phyloP scores from a whole-genome alignment of 2,329 filamentous ascomycete species.

The Colletotrichum limetticola region DNA sequence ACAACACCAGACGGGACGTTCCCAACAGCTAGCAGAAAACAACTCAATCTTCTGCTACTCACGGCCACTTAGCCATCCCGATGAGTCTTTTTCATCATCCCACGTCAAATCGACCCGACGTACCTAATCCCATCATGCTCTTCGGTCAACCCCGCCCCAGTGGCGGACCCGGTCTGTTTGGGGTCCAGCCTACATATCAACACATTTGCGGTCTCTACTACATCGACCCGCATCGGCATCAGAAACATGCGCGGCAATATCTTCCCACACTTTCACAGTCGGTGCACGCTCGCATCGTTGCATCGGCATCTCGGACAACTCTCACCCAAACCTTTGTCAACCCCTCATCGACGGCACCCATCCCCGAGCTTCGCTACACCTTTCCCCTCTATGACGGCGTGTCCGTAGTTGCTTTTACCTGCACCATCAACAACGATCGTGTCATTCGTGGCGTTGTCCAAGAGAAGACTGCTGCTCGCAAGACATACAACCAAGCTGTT shows the following conservation, averaged over 20 bases:
- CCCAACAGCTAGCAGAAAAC: neutral
- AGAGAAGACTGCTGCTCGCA: constrained; percentile 69
- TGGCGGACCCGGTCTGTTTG: neutral
- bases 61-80: neutral
- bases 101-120: neutral
- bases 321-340: constrained; percentile 72
- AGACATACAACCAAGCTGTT: constrained; percentile 69
- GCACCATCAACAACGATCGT: constrained; percentile 66
- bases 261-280: constrained; percentile 69
- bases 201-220: constrained; percentile 51
- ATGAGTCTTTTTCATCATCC: neutral
- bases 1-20: neutral
- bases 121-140: neutral
- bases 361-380: constrained; percentile 67
- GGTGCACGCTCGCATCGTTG: constrained; percentile 70
- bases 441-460: constrained; percentile 74
- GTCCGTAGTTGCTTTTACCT: constrained; percentile 75
- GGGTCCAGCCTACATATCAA: neutral
- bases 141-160: neutral
- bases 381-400: constrained; percentile 81
- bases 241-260: constrained; percentile 46
- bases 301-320: constrained; percentile 59
- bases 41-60: neutral
- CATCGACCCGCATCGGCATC: constrained; percentile 25
- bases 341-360: constrained; percentile 46